Conservation (phyloP, 768 basidiomycete genomes). For the Boletus rubroflammeus region DNA sequence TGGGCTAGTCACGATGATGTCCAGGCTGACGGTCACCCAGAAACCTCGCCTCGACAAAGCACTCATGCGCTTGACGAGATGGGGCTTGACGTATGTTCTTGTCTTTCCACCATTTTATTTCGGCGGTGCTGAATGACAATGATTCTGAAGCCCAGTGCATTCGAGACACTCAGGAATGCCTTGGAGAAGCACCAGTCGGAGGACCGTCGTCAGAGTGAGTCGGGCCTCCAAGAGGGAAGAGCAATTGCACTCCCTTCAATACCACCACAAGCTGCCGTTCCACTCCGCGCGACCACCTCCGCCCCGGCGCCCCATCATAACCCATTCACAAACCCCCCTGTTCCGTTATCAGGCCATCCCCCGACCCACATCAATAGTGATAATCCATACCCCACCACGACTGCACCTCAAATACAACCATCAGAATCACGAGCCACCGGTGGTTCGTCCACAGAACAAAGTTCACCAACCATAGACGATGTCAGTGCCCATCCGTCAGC, state of each 20-base stretch:
- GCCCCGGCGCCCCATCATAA: not conserved
- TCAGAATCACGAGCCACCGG: slow-evolving; percentile 5
- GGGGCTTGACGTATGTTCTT: slow-evolving; percentile 46
- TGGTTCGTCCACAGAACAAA: slow-evolving; percentile 1
- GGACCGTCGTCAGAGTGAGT: slow-evolving; percentile 2
- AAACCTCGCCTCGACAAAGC: slow-evolving; percentile 7
- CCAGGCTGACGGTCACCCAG: not conserved
- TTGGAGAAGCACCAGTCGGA: slow-evolving; percentile 47
- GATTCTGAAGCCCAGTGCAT: slow-evolving; percentile 41
- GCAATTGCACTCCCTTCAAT: slow-evolving; percentile 5
- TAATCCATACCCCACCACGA: slow-evolving; percentile 15
- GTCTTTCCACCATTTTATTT: not conserved
- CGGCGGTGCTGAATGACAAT: not conserved
- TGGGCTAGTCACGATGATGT: slow-evolving; percentile 39
- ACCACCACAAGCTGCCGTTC: slow-evolving; percentile 6
- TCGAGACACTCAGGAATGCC: slow-evolving; percentile 46
- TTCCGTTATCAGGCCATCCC: not conserved
- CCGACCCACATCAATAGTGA: slow-evolving; percentile 6
- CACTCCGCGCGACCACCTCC: slow-evolving; percentile 6
- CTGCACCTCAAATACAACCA: not conserved
- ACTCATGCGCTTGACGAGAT: slow-evolving; percentile 51
- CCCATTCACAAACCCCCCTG: not conserved
- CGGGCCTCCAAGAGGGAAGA: not conserved
- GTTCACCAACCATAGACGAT: slow-evolving; percentile 7
- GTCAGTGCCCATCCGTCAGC: slow-evolving; percentile 2